Conservation (phyloP, 257 asterid species). For the Nyctanthes arbortristis region DNA sequence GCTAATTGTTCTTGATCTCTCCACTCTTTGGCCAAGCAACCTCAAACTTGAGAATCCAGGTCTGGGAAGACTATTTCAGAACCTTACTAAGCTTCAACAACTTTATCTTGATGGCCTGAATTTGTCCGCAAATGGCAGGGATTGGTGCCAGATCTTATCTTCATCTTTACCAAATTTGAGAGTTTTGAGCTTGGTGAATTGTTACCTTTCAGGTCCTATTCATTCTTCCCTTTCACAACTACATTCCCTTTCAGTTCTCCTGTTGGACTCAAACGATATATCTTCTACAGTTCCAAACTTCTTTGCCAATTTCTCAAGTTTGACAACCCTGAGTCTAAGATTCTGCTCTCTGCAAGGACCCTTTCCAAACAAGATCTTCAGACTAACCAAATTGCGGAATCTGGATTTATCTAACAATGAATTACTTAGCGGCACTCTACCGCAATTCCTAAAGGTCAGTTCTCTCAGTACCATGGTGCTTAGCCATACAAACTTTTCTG, state of each 20-base stretch:
- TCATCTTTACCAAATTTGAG: constrained; percentile 39
- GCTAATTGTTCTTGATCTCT: constrained; percentile 46
- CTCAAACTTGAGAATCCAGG: constrained; percentile 51
- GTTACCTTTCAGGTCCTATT: constrained; percentile 45
- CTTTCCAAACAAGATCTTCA: constrained; percentile 40
- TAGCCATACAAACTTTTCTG: constrained; percentile 28
- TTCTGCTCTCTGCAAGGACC: constrained; percentile 38
- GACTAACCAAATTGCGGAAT: constrained; percentile 25
- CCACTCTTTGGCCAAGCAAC: too few species aligned
- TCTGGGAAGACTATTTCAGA: constrained; percentile 23
- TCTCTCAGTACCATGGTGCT: constrained; percentile 25
- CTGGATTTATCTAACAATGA: constrained; percentile 38
- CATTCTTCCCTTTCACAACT: constrained; percentile 39
- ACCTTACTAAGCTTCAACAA: constrained; percentile 38
- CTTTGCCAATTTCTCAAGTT: constrained; percentile 28
- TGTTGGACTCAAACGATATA: constrained; percentile 39
- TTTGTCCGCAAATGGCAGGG: constrained; percentile 33
- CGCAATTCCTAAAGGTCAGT: constrained; percentile 15
- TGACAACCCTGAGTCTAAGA: constrained; percentile 39
- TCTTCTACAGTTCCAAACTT: constrained; percentile 29
- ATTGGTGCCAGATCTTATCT: constrained; percentile 46
- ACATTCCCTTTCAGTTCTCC: constrained; percentile 37
- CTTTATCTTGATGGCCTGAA: constrained; percentile 54
- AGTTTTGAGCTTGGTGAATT: constrained; percentile 46
- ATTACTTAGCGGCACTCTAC: constrained; percentile 25